Conservation (phyloP, 495 filamentous ascomycete genomes). For the Lasiosphaeria ovina region DNA sequence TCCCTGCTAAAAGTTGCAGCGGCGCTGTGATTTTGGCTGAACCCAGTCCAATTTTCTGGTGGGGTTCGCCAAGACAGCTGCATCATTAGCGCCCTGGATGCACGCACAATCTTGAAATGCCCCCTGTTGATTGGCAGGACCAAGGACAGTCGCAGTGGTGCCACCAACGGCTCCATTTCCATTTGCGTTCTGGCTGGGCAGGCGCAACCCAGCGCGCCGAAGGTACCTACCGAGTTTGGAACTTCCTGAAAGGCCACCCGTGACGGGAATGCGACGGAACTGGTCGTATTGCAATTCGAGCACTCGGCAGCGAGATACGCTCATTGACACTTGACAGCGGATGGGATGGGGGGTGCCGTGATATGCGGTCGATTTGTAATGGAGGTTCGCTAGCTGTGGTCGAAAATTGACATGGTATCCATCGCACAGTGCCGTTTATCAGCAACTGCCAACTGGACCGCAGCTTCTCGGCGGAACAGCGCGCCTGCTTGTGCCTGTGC, state of each 20-base stretch:
- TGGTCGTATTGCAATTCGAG: too few species aligned
- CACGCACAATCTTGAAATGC: constrained; percentile 5
- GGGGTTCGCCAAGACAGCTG: constrained; percentile 4
- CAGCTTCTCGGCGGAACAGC: too few species aligned
- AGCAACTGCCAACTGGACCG: too few species aligned
- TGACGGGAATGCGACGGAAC: neutral
- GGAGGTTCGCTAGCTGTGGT: too few species aligned
- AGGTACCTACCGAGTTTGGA: neutral
- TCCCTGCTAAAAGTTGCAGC: neutral
- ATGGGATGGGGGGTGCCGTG: too few species aligned
- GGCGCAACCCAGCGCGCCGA: neutral
- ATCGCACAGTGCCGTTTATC: too few species aligned
- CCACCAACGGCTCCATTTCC: constrained; percentile 7
- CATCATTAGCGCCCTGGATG: constrained; percentile 8
- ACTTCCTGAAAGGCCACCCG: neutral
- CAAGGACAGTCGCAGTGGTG: neutral
- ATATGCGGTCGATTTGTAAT: too few species aligned
- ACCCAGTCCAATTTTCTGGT: constrained; percentile 12
- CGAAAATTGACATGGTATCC: too few species aligned
- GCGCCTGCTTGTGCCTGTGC: too few species aligned
- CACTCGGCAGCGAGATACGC: too few species aligned
- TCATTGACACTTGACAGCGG: too few species aligned
- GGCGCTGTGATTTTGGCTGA: constrained; percentile 5
- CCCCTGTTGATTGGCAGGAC: neutral
- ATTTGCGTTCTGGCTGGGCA: constrained; percentile 1